Conservation (phyloP, 1,284 basidiomycete species). For the Ustilago loliicola region DNA sequence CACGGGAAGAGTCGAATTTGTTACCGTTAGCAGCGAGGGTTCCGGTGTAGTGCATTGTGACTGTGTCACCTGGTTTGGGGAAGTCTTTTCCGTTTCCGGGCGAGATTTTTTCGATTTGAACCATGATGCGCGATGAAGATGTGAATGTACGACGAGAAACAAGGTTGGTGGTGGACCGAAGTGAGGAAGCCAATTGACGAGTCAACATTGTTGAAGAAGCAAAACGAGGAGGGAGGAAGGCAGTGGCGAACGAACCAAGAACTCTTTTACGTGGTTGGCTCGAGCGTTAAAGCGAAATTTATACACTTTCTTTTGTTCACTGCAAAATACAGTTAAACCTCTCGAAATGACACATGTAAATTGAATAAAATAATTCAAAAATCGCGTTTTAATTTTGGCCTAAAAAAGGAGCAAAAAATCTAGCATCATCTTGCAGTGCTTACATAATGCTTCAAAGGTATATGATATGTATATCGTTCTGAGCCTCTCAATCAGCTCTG, state of each 20-base stretch:
- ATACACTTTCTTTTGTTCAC: not conserved
- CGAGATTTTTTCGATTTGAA: conserved; percentile 67
- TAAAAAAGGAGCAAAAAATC: too few species aligned
- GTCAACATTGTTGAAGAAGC: not conserved
- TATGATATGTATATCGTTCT: too few species aligned
- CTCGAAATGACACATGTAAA: too few species aligned
- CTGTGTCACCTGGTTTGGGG: conserved; percentile 66
- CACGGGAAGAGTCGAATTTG: conserved; percentile 69
- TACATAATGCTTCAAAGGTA: too few species aligned
- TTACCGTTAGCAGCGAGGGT: conserved; percentile 59
- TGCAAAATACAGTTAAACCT: not conserved
- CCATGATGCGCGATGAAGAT: conserved; percentile 31
- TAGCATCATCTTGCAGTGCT: too few species aligned
- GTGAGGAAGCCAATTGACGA: not conserved
- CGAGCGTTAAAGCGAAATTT: conserved; percentile 7
- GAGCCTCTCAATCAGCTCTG: too few species aligned
- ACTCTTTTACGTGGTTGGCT: conserved; percentile 6
- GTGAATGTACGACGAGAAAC: not conserved
- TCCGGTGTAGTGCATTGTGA: conserved; percentile 67
- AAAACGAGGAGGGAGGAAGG: conserved; percentile 2
- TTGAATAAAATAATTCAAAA: too few species aligned
- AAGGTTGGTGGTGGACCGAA: not conserved
- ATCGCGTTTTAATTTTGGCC: too few species aligned
- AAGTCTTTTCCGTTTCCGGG: conserved; percentile 70
- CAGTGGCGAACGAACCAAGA: conserved; percentile 36